Evolutionary conservation across 768 basidiomycete species (phyloP).

Genomic region (Tylopilus subfusipes): DNA sequence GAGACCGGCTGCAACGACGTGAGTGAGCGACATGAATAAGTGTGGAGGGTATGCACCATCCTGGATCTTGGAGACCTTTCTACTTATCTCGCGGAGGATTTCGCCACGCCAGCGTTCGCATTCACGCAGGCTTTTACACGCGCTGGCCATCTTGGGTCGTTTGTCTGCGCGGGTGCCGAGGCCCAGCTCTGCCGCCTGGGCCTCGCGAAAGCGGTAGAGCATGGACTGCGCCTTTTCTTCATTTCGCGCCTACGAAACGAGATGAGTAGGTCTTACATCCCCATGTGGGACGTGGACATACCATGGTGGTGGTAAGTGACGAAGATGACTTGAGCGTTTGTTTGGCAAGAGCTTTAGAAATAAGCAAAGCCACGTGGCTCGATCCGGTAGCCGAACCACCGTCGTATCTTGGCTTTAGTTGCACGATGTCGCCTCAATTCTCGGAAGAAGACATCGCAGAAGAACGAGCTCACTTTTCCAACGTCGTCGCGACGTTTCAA

Average conservation of each 20-base stretch:
- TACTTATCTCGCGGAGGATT: constrained; percentile 87
- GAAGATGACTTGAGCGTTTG: constrained; percentile 5
- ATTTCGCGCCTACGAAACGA: constrained; percentile 75
- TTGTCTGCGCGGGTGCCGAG: constrained; percentile 80
- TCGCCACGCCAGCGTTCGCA: constrained; percentile 97
- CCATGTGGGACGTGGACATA: not conserved
- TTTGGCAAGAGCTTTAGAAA: constrained; percentile 28
- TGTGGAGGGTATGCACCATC: constrained; percentile 58
- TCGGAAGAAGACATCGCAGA: constrained; percentile 39
- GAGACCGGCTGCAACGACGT: constrained; percentile 68
- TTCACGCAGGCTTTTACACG: constrained; percentile 87
- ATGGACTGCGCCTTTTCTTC: constrained; percentile 97
- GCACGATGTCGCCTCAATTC: constrained; percentile 26
- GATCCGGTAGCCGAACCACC: not conserved
- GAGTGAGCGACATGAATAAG: not conserved
- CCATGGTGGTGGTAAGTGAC: constrained; percentile 13
- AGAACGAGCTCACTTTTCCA: constrained; percentile 70
- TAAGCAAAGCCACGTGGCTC: constrained; percentile 23
- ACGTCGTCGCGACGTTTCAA: constrained; percentile 71
- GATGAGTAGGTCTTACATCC: not conserved
- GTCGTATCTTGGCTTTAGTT: not conserved
- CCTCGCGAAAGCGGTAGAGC: constrained; percentile 94
- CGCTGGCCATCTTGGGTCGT: constrained; percentile 89
- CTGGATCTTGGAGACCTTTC: constrained; percentile 98
- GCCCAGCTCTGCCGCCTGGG: constrained; percentile 93